Conservation (phyloP, 2,329 filamentous ascomycete species). For the Dactylellina leptospora region DNA sequence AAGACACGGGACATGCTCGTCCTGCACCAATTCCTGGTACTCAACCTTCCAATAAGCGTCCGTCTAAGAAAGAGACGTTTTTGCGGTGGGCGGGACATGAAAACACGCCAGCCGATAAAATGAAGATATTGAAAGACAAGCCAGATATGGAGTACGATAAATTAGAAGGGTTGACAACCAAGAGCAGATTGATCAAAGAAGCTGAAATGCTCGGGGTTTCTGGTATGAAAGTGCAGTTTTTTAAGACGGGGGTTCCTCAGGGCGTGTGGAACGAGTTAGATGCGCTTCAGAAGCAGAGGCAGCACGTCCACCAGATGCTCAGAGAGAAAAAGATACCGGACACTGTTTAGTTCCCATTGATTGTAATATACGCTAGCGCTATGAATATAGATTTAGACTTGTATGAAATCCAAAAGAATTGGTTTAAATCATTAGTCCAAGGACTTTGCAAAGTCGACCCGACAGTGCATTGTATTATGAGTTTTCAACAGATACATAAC, state of each 20-base stretch:
- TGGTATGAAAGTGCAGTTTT: not conserved
- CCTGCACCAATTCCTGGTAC: not conserved
- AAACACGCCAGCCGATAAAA: not conserved
- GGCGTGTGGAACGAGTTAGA: constrained; percentile 4
- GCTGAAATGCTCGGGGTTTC: not conserved
- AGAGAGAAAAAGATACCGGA: not conserved
- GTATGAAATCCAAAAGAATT: too few relatives aligned
- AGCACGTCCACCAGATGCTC: not conserved
- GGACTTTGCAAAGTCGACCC: too few relatives aligned
- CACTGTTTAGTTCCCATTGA: not conserved
- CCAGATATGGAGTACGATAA: not conserved
- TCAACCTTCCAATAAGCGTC: not conserved
- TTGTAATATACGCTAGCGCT: not conserved
- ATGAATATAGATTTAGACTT: too few relatives aligned
- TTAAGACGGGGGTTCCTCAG: not conserved
- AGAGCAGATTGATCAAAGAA: not conserved
- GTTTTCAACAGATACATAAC: too few relatives aligned
- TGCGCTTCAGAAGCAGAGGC: not conserved
- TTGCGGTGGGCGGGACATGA: not conserved
- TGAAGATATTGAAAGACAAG: not conserved
- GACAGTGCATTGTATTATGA: too few relatives aligned
- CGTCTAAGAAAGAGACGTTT: not conserved
- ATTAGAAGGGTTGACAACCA: not conserved
- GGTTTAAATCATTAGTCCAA: too few relatives aligned
- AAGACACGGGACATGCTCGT: not conserved